A percentile compares a stretch with the other conserved stretches of the same genome.
These are phyloP conservation scores for Pistacia vera DNA, from an alignment of 345 rosid species.

Conservation along the genomic window DNA sequence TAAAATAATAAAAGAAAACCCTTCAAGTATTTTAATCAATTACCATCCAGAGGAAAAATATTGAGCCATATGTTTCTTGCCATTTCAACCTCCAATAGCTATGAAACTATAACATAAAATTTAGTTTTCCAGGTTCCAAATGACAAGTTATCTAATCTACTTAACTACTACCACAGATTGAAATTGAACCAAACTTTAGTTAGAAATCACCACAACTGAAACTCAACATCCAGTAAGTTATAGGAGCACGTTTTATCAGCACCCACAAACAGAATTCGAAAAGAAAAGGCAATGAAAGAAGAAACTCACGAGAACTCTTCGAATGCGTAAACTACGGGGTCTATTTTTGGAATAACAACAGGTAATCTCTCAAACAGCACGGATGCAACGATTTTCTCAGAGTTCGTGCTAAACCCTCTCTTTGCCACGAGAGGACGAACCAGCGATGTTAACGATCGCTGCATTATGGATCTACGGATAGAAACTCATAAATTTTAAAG, in stretches of 20 bases:
- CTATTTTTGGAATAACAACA: conserved; percentile 86
- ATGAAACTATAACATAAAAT: background rate
- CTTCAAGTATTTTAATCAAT: background rate
- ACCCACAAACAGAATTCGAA: background rate
- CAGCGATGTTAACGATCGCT: conserved; percentile 39
- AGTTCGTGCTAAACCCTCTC: conserved; percentile 59
- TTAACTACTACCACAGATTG: background rate
- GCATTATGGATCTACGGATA: conserved; percentile 45
- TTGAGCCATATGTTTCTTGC: background rate
- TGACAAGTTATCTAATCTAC: background rate
- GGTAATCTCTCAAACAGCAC: conserved; percentile 94
- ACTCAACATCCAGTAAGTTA: background rate
- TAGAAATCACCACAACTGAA: background rate
- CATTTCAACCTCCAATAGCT: background rate
- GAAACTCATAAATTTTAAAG: background rate
- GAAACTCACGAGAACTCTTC: conserved; percentile 89
- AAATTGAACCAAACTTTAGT: background rate
- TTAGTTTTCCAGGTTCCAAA: background rate
- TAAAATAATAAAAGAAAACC: background rate
- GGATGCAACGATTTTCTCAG: conserved; percentile 87
- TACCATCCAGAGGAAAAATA: background rate
- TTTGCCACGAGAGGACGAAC: conserved; percentile 30
- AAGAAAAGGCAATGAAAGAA: conserved; percentile 1
- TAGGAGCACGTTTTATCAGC: background rate
- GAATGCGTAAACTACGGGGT: conserved; percentile 83